These are phyloP conservation scores for Harringtonia aguacate DNA, from an alignment of 2,329 filamentous ascomycete genomes.

Conservation along the genomic window DNA sequence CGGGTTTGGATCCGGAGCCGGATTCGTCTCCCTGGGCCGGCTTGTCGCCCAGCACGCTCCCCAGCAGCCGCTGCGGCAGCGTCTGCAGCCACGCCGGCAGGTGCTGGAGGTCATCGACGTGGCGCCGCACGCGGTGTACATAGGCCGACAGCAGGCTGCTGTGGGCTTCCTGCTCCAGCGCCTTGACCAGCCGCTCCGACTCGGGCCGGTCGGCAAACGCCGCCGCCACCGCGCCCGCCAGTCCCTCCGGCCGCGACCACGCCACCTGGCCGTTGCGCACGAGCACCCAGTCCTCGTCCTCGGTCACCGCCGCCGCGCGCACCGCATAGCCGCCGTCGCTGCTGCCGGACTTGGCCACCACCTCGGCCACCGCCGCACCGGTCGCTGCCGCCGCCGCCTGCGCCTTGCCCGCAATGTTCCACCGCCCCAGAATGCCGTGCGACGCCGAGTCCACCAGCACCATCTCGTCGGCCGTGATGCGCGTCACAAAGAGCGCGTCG, in stretches of 20 bases:
- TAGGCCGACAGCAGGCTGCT: constrained; percentile 75
- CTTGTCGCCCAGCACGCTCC: constrained; percentile 47
- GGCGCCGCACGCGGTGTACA: constrained; percentile 73
- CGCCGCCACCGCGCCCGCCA: constrained; percentile 71
- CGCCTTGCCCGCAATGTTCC: constrained; percentile 44
- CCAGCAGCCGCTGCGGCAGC: constrained; percentile 58
- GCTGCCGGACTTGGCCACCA: constrained; percentile 61
- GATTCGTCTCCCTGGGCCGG: too few relatives aligned
- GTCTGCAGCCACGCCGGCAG: constrained; percentile 63
- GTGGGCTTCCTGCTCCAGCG: constrained; percentile 77
- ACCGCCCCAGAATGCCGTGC: constrained; percentile 64
- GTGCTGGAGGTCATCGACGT: constrained; percentile 65
- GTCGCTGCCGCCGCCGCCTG: constrained; percentile 48
- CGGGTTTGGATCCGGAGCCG: too few relatives aligned
- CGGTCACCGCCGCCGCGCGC: constrained; percentile 60
- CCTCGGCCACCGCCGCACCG: constrained; percentile 46
- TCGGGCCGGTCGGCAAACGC: constrained; percentile 70
- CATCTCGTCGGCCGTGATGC: constrained; percentile 65
- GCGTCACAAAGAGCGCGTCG: constrained; percentile 81
- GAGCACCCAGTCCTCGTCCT: constrained; percentile 66
- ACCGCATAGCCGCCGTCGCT: constrained; percentile 60
- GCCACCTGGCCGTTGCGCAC: constrained; percentile 70
- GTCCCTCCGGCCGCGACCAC: constrained; percentile 74
- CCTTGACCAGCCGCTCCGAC: constrained; percentile 63
- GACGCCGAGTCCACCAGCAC: constrained; percentile 66